Evolutionary conservation across 768 basidiomycete species (phyloP).

Genomic region (Pulveroboletus sp.): DNA sequence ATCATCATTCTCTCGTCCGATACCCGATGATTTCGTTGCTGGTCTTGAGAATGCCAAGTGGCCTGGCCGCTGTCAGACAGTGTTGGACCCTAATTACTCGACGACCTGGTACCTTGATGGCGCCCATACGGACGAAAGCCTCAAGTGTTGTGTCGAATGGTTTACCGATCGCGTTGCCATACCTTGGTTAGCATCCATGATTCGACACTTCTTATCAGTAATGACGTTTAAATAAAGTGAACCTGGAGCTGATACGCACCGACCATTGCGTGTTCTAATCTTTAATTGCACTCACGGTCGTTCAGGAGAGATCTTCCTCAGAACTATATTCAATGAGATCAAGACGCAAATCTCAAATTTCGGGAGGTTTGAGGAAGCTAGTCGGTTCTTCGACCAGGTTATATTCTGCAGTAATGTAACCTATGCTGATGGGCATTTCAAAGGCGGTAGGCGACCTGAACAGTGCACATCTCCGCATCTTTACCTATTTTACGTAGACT

Average conservation of each 20-base stretch:
- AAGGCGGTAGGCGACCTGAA: slow-evolving; percentile 64
- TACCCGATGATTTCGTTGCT: slow-evolving; percentile 53
- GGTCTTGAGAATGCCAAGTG: slow-evolving; percentile 74
- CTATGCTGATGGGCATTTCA: slow-evolving; percentile 84
- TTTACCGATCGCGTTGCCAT: slow-evolving; percentile 63
- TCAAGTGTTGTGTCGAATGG: slow-evolving; percentile 87
- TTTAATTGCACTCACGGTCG: slow-evolving; percentile 97
- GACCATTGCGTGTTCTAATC: slow-evolving; percentile 59
- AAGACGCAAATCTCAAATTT: slow-evolving; percentile 44
- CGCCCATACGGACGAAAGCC: slow-evolving; percentile 90
- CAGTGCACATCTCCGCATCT: not conserved
- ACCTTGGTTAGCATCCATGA: slow-evolving; percentile 20
- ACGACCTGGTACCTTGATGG: slow-evolving; percentile 93
- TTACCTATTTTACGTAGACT: slow-evolving; percentile 47
- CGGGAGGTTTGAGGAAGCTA: slow-evolving; percentile 35
- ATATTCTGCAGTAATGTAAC: slow-evolving; percentile 98
- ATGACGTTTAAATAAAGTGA: slow-evolving; percentile 4
- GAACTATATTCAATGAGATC: slow-evolving; percentile 52
- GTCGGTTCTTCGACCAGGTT: slow-evolving; percentile 73
- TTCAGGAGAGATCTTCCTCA: slow-evolving; percentile 71
- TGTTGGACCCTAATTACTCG: slow-evolving; percentile 54
- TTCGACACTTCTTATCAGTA: not conserved
- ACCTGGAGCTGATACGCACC: slow-evolving; percentile 17
- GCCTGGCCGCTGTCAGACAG: slow-evolving; percentile 94
- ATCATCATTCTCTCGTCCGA: slow-evolving; percentile 11